Evolutionary conservation across 2,329 filamentous ascomycete genomes (phyloP).

Genomic region (Stagonosporopsis tanaceti): DNA sequence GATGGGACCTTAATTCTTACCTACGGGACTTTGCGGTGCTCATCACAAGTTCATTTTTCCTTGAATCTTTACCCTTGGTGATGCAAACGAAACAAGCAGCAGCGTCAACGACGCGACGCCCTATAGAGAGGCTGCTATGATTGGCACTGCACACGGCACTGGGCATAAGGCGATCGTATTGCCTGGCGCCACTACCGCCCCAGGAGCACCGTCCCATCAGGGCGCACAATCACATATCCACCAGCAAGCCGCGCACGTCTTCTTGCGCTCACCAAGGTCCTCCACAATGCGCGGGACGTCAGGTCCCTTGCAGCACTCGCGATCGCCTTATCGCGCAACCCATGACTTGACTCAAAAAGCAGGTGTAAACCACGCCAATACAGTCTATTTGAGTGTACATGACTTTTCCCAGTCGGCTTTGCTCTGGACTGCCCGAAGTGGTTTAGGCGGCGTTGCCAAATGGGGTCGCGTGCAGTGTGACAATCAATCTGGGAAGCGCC

Average conservation of each 20-base stretch:
- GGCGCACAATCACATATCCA: background rate
- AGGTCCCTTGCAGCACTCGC: background rate
- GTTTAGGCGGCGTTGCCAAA: constrained; percentile 1
- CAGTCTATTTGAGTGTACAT: background rate
- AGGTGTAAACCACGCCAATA: background rate
- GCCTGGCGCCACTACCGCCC: constrained; percentile 18
- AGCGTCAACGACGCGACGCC: background rate
- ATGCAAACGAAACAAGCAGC: background rate
- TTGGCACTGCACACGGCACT: background rate
- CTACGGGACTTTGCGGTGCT: background rate
- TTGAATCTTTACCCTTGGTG: background rate
- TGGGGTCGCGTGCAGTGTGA: constrained; percentile 14
- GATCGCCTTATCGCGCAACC: constrained; percentile 1
- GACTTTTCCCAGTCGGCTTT: background rate
- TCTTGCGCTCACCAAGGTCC: background rate
- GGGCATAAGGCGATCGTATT: constrained; percentile 8
- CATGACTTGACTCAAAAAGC: background rate
- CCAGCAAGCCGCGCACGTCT: background rate
- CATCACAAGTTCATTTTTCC: background rate
- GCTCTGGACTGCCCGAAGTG: constrained; percentile 10
- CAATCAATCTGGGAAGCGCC: constrained; percentile 14
- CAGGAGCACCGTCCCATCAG: constrained; percentile 4
- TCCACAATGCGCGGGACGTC: background rate
- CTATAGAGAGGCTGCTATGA: background rate
- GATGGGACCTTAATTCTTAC: constrained; percentile 11